phyloP scores from a whole-genome alignment of 345 rosid genomes.

The Trapa incisa region DNA sequence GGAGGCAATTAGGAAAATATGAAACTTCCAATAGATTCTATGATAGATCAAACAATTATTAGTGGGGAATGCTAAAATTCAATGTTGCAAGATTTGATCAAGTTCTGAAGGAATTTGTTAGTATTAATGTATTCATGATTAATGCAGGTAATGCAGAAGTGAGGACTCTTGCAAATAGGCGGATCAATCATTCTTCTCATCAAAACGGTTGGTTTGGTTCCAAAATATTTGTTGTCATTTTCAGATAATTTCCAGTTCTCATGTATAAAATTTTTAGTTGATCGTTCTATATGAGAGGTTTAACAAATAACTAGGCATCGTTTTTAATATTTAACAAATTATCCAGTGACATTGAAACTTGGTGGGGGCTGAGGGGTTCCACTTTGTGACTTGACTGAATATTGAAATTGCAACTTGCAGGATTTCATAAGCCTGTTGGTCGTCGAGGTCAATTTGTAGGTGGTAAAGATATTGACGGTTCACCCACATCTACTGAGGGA shows the following conservation, averaged over 20 bases:
- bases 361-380: neutral
- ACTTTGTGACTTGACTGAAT: neutral
- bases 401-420: constrained; percentile 8
- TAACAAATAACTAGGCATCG: neutral
- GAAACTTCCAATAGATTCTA: neutral
- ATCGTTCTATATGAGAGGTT: neutral
- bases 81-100: neutral
- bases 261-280: neutral
- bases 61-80: neutral
- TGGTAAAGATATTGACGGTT: constrained; percentile 9
- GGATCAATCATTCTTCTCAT: constrained; percentile 16
- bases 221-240: neutral
- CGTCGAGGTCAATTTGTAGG: constrained; percentile 2
- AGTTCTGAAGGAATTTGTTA: neutral
- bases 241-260: neutral
- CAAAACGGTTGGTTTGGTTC: constrained; percentile 31
- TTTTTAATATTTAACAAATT: neutral
- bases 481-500: constrained; percentile 4
- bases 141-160: constrained; percentile 20
- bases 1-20: neutral
- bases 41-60: neutral
- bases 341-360: neutral
- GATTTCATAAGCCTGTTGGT: constrained; percentile 9
- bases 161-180: constrained; percentile 21
- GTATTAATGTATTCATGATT: constrained; percentile 8